phyloP scores from a whole-genome alignment of 2,329 filamentous ascomycete species.

The Paraconiothyrium sp. region DNA sequence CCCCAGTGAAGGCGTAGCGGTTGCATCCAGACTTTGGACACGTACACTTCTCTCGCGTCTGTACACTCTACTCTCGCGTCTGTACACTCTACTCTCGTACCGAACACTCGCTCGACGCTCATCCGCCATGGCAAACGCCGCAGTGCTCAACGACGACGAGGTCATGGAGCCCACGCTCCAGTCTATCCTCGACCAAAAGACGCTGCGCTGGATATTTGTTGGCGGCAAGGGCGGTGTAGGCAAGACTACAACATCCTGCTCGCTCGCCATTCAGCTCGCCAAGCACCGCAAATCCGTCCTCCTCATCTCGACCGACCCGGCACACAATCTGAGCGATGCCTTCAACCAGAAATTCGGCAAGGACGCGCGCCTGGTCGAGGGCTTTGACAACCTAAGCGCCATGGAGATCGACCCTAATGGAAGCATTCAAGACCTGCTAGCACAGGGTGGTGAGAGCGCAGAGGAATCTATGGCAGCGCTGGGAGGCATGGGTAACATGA shows the following conservation, averaged over 20 bases:
- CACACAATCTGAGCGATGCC: slow-evolving; percentile 96
- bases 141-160: slow-evolving; percentile 68
- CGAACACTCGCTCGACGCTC: neutral
- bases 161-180: slow-evolving; percentile 91
- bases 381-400: slow-evolving; percentile 91
- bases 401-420: slow-evolving; percentile 99
- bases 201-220: slow-evolving; percentile 98
- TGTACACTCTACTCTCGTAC: neutral
- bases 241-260: slow-evolving; percentile 99
- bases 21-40: neutral
- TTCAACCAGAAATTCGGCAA: slow-evolving; percentile 99
- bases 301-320: slow-evolving; percentile 97
- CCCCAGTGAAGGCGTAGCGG: neutral
- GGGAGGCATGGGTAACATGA: slow-evolving; percentile 86
- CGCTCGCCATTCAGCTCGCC: slow-evolving; percentile 95
- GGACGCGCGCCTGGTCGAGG: slow-evolving; percentile 90
- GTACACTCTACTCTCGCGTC: neutral
- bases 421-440: slow-evolving; percentile 93
- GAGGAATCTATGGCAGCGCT: slow-evolving; percentile 75
- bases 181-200: slow-evolving; percentile 92
- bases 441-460: slow-evolving; percentile 76
- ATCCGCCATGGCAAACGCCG: slow-evolving; percentile 50
- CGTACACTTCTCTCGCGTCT: neutral
- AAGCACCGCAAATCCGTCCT: slow-evolving; percentile 94
- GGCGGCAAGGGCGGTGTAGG: slow-evolving; percentile 98